phyloP scores from a whole-genome alignment of 345 rosid species.

The Anacardium occidentale region DNA sequence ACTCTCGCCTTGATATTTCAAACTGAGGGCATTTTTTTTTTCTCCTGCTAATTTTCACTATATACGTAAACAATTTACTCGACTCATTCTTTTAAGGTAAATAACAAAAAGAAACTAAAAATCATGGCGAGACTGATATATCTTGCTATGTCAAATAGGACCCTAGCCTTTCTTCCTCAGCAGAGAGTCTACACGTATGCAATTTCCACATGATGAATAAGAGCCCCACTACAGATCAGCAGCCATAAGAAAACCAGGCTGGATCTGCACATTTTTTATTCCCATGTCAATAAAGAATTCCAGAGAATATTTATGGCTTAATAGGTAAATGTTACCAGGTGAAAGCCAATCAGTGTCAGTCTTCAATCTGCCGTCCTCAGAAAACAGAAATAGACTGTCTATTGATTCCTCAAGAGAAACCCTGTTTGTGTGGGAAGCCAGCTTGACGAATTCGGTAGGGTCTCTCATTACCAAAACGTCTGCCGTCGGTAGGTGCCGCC shows the following conservation, averaged over 20 bases:
- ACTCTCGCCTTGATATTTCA: conserved; percentile 29
- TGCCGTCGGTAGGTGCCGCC: conserved; percentile 73
- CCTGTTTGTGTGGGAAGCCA: conserved; percentile 63
- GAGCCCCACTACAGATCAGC: conserved; percentile 23
- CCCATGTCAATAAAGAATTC: conserved; percentile 40
- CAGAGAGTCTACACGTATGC: conserved; percentile 16
- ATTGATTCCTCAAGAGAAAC: conserved; percentile 49
- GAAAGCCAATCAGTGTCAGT: conserved; percentile 22
- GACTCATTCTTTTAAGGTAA: conserved; percentile 30
- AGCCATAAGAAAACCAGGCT: conserved; percentile 18
- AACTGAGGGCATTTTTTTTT: conserved; percentile 27
- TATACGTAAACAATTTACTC: conserved; percentile 53
- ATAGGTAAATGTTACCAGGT: conserved; percentile 16
- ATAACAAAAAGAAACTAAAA: conserved; percentile 17
- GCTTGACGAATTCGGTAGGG: conserved; percentile 57
- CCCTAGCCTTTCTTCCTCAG: conserved; percentile 27
- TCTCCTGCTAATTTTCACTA: conserved; percentile 39
- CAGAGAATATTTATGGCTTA: conserved; percentile 30
- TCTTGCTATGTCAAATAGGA: conserved; percentile 30
- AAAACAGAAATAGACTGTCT: conserved; percentile 12
- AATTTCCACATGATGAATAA: conserved; percentile 19
- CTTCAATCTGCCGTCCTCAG: conserved; percentile 22
- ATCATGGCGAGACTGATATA: conserved; percentile 19
- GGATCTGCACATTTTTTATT: conserved; percentile 28
- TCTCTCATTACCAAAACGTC: conserved; percentile 50